Conservation (phyloP, 306 rosid genomes). For the Begonia loranthoides region DNA sequence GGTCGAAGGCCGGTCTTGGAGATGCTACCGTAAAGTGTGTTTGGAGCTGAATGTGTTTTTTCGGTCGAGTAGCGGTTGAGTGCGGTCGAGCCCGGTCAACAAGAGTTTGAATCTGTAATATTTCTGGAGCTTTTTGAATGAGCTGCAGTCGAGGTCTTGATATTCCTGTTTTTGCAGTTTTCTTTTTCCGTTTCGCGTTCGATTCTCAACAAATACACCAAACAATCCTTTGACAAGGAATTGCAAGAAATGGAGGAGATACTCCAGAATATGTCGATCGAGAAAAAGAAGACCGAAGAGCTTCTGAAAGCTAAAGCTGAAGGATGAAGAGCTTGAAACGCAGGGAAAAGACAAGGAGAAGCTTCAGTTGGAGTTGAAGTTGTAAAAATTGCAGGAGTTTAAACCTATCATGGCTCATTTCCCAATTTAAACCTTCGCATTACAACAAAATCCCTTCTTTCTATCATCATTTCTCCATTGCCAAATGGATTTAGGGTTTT, state of each 20-base stretch:
- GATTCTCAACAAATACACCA: slow-evolving; percentile 27
- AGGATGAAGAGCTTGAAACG: neutral
- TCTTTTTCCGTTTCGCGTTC: slow-evolving; percentile 29
- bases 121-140: too few relatives aligned
- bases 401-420: slow-evolving; percentile 64
- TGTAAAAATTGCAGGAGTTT: slow-evolving; percentile 79
- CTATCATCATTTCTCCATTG: too few relatives aligned
- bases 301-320: slow-evolving; percentile 52
- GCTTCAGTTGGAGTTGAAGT: slow-evolving; percentile 59
- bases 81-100: too few relatives aligned
- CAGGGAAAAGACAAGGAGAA: slow-evolving; percentile 48
- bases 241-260: slow-evolving; percentile 69
- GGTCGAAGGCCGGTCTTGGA: too few relatives aligned
- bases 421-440: neutral
- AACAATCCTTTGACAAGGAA: slow-evolving; percentile 49
- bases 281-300: slow-evolving; percentile 76
- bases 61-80: too few relatives aligned
- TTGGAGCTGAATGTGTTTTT: too few relatives aligned
- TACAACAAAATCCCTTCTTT: too few relatives aligned
- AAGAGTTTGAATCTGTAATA: too few relatives aligned
- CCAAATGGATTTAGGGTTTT: too few relatives aligned
- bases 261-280: slow-evolving; percentile 41
- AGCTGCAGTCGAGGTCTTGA: too few relatives aligned
- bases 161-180: too few relatives aligned
- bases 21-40: too few relatives aligned